These are phyloP conservation scores for Zea mays DNA, from an alignment of 176 grass and related monocot species.

Conservation along the genomic window DNA sequence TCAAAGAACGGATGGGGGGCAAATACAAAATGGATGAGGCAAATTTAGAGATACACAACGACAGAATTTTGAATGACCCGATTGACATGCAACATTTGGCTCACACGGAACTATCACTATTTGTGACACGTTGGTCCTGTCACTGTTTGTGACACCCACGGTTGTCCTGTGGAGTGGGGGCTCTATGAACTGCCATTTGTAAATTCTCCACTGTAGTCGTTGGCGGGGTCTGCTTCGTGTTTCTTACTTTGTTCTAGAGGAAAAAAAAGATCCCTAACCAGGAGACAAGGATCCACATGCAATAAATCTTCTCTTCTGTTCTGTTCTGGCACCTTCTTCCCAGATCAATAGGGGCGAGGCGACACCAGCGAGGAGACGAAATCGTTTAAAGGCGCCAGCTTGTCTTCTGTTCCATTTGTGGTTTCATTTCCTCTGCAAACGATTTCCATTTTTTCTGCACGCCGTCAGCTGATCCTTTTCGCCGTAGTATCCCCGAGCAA, in stretches of 20 bases:
- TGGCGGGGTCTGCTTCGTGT: not conserved
- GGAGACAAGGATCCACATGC: conserved; percentile 19
- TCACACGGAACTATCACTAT: too few relatives aligned
- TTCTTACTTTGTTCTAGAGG: not conserved
- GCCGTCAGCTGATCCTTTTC: not conserved
- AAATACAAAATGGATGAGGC: not conserved
- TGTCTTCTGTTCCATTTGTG: not conserved
- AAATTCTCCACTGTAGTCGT: not conserved
- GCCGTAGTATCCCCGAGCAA: not conserved
- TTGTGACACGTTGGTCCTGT: not conserved
- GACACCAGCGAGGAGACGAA: conserved; percentile 1
- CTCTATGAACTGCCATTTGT: not conserved
- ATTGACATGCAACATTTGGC: too few relatives aligned
- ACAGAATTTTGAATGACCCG: not conserved
- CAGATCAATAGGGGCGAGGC: not conserved
- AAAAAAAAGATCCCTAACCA: not conserved
- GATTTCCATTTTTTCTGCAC: not conserved
- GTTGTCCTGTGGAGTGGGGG: not conserved
- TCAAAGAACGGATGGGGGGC: not conserved
- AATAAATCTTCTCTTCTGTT: conserved; percentile 20
- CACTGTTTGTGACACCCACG: not conserved
- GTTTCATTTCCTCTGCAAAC: conserved; percentile 4
- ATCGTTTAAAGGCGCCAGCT: conserved; percentile 4
- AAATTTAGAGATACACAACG: too few relatives aligned
- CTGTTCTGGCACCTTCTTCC: not conserved